These are phyloP conservation scores for Bisporella sp. DNA, from an alignment of 2,329 filamentous ascomycete genomes.

Conservation along the genomic window DNA sequence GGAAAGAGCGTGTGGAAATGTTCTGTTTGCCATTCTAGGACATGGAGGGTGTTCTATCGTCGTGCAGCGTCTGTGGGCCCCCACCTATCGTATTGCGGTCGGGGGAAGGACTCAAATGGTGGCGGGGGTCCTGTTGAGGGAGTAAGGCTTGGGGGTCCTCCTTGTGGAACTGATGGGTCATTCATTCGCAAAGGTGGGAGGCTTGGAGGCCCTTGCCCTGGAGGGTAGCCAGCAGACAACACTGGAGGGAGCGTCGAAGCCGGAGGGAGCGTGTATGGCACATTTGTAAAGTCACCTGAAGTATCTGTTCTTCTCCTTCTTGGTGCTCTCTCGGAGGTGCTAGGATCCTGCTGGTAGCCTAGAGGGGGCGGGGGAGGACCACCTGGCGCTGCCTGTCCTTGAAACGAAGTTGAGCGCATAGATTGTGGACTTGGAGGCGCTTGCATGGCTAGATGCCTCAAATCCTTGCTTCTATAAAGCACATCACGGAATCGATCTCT, in stretches of 20 bases:
- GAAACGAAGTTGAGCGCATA: slow-evolving; percentile 18
- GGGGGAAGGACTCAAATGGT: too few relatives aligned
- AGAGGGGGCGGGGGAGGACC: slow-evolving; percentile 12
- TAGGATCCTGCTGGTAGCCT: slow-evolving; percentile 12
- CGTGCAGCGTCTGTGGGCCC: too few relatives aligned
- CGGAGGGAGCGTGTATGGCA: slow-evolving; percentile 22
- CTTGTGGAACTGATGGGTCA: slow-evolving; percentile 13
- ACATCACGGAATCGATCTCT: slow-evolving; percentile 66
- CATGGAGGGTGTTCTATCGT: too few relatives aligned
- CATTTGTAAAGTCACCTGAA: slow-evolving; percentile 21
- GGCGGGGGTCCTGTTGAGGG: too few relatives aligned
- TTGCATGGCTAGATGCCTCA: slow-evolving; percentile 43
- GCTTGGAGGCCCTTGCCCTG: slow-evolving; percentile 15
- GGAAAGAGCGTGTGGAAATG: too few relatives aligned
- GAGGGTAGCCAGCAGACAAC: slow-evolving; percentile 14
- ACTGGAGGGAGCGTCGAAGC: slow-evolving; percentile 23
- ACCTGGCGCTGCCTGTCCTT: slow-evolving; percentile 6
- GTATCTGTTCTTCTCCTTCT: slow-evolving; percentile 25
- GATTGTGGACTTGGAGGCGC: slow-evolving; percentile 43
- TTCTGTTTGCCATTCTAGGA: too few relatives aligned
- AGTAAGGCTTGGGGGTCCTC: slow-evolving; percentile 6
- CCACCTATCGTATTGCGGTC: too few relatives aligned
- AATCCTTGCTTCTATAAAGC: slow-evolving; percentile 50
- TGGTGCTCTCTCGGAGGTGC: slow-evolving; percentile 17
- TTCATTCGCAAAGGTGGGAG: slow-evolving; percentile 26